Percentiles rank a stretch among this genome's conserved stretches.
These are phyloP conservation scores for Tieghemiomyces parasiticus DNA, from an alignment of 192 early-diverging fungal species.

Conservation along the genomic window DNA sequence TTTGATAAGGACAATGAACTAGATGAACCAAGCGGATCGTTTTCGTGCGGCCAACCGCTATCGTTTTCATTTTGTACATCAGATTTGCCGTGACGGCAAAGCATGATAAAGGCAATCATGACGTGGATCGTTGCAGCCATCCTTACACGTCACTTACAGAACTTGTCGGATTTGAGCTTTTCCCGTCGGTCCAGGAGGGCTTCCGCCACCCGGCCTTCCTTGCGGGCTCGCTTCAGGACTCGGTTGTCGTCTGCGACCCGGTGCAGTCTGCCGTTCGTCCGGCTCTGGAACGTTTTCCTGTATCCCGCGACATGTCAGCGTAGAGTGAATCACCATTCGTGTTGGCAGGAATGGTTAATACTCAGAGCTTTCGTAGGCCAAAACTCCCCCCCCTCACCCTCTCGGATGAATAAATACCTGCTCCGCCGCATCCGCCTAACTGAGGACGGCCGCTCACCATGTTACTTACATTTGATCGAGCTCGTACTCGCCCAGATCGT, in stretches of 20 bases:
- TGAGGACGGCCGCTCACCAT: neutral
- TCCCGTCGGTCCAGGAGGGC: conserved; percentile 15
- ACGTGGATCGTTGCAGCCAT: neutral
- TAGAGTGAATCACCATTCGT: neutral
- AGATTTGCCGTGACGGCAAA: neutral
- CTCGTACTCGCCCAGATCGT: neutral
- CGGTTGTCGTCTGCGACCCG: neutral
- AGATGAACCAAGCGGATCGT: neutral
- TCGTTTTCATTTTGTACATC: neutral
- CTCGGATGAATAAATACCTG: neutral
- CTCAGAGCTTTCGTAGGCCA: neutral
- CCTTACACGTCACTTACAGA: conserved; percentile 10
- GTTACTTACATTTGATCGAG: neutral
- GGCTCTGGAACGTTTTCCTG: conserved; percentile 12
- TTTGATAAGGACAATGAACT: neutral
- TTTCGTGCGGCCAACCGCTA: neutral
- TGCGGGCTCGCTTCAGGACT: conserved; percentile 8
- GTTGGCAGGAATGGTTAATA: neutral
- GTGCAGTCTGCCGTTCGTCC: conserved; percentile 11
- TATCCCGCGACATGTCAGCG: neutral
- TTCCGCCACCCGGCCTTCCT: conserved; percentile 16
- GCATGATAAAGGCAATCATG: neutral
- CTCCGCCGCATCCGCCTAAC: neutral
- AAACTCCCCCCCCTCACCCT: neutral
- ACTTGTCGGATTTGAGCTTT: conserved; percentile 16